Base-by-base conservation (phyloP, 805 yeast species). In the Candida incommunis region DNA sequence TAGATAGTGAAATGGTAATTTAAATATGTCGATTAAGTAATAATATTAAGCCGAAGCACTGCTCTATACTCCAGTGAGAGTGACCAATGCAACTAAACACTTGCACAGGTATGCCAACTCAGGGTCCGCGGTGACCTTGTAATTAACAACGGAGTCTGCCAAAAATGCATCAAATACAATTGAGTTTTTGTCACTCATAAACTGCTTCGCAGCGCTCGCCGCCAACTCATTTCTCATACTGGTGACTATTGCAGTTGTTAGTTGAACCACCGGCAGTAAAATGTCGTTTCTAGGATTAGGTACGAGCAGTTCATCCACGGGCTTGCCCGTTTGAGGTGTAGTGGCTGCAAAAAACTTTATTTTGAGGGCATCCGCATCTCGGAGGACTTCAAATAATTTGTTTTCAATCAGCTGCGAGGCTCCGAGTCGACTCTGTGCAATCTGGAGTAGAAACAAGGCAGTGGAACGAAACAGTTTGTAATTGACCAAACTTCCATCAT, bases 361-460 rank as follows among this genome's bases (percentile, higher is more conserved):
- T 16, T 31, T 31, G 18, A 31, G 20, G 7, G 18, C 37, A 18
- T 11, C 13, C 7, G 37, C 9, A 5, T 31, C 37, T n/a, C n/a
- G 37, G 7, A 31, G 20, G 7, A 31, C 37, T 5, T 7, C 11
- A 16, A 31, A 31, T 4, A 31, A n/a, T n/a, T 31, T 31, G 37
- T 31, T 31, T 5, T 31, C 37, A 31, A 31, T 31, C 37, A 31
- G 37, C 37, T 31, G 37, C 13, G 37, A 31, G n/a, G 37, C 13
- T 11, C 37, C 37, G 18, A n/a, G 11, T 16, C 37, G 13, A 16
- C 37, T 13, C 7, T 4, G 18, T 11, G 37, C 9, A n/a, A 31
- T 31, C 18, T 31, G 37, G 20, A 31, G 18, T 4, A 31, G 20
- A n/a, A 31, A 31, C 11, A 31, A 18, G n/a, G 37, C 37, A n/a